Conservation (phyloP, 345 rosid species). For the Euphorbia lathyris region DNA sequence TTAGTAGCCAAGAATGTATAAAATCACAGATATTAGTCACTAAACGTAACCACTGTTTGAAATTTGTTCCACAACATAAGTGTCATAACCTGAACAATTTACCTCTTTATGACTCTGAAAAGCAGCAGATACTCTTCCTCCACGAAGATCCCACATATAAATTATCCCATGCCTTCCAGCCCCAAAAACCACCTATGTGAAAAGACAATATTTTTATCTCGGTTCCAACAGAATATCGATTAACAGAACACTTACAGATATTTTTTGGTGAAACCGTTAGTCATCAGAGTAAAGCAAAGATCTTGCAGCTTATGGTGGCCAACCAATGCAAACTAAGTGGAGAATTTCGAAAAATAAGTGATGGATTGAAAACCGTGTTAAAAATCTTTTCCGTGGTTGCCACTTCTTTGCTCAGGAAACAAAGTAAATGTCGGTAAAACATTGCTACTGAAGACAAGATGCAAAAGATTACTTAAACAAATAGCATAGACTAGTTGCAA, state of each 20-base stretch:
- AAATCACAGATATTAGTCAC: too few relatives aligned
- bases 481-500: not conserved
- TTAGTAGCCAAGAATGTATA: not conserved
- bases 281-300: not conserved
- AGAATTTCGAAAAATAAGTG: not conserved
- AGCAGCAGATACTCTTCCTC: conserved; percentile 66
- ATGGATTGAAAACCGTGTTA: not conserved
- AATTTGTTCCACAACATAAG: not conserved
- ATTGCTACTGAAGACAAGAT: not conserved
- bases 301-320: not conserved
- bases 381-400: not conserved
- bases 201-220: conserved; percentile 15
- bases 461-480: not conserved
- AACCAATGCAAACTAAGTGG: not conserved
- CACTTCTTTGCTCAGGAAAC: not conserved
- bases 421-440: not conserved
- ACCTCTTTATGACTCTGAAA: conserved; percentile 73
- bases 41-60: too few relatives aligned
- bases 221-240: conserved; percentile 4
- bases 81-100: not conserved
- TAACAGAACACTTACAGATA: not conserved
- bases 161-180: conserved; percentile 71
- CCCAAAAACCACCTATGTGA: conserved; percentile 59
- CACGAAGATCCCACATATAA: conserved; percentile 88
- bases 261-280: not conserved